phyloP scores from a whole-genome alignment of 2,329 filamentous ascomycete genomes.

The Fusarium decemcellulare region DNA sequence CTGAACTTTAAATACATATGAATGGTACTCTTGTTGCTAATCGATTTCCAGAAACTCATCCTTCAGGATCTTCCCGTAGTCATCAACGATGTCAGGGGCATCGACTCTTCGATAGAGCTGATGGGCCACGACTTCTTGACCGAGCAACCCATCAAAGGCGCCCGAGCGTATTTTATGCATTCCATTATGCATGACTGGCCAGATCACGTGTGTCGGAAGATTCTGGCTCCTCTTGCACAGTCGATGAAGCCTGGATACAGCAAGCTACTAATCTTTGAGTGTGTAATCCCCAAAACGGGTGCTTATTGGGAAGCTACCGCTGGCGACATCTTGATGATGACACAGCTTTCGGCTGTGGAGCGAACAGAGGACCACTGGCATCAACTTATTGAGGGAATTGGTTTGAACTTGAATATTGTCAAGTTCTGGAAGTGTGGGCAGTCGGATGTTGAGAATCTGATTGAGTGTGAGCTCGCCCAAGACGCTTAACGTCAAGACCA shows the following conservation, averaged over 20 bases:
- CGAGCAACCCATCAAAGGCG: conserved; percentile 42
- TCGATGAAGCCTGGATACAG: conserved; percentile 53
- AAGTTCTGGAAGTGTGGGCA: conserved; percentile 36
- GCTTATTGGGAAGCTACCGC: conserved; percentile 49
- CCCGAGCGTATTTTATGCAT: conserved; percentile 31
- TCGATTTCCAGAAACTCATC: neutral
- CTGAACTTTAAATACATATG: neutral
- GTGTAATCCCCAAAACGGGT: conserved; percentile 49
- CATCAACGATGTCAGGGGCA: conserved; percentile 20
- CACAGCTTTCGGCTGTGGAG: conserved; percentile 32
- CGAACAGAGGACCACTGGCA: conserved; percentile 38
- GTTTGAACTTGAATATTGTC: conserved; percentile 34
- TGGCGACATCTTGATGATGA: conserved; percentile 52
- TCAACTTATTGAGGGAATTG: conserved; percentile 23
- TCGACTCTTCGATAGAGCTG: conserved; percentile 12
- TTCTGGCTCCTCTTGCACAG: conserved; percentile 38
- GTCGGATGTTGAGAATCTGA: conserved; percentile 32
- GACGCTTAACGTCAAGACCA: no score
- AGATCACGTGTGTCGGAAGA: conserved; percentile 51
- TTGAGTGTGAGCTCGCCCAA: conserved; percentile 39
- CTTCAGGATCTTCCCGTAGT: conserved; percentile 46
- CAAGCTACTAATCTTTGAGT: conserved; percentile 52
- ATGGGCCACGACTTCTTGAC: conserved; percentile 43
- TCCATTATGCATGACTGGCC: conserved; percentile 63
- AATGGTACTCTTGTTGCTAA: neutral